Conservation (phyloP, 352 stramenopile species). For the Halophytophthora polymorphica region DNA sequence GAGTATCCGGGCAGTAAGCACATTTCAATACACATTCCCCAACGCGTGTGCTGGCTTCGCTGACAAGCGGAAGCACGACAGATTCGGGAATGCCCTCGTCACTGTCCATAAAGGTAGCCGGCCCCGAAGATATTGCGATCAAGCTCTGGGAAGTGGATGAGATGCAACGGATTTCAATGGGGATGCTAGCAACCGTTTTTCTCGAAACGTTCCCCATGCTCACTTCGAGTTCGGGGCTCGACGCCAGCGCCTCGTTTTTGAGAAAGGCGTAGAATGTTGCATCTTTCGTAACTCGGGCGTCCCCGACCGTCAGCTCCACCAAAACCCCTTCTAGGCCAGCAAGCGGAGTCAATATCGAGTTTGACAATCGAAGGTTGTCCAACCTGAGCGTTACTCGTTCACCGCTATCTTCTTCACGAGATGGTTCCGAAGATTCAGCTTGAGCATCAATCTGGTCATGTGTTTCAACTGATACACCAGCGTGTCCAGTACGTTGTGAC, state of each 20-base stretch:
- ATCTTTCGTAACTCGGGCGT: constrained; percentile 11
- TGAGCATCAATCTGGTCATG: background rate
- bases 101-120: constrained; percentile 6
- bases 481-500: background rate
- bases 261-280: constrained; percentile 39
- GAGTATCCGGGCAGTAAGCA: constrained; percentile 1
- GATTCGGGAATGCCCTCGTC: constrained; percentile 8
- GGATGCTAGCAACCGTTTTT: constrained; percentile 1
- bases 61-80: constrained; percentile 14
- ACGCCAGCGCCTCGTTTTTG: constrained; percentile 36
- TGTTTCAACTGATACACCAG: background rate
- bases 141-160: constrained; percentile 13
- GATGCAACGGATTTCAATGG: constrained; percentile 23
- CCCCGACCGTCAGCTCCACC: constrained; percentile 30
- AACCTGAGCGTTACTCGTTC: constrained; percentile 23
- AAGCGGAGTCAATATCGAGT: constrained; percentile 20
- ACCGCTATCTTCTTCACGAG: background rate
- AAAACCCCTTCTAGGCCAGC: constrained; percentile 33
- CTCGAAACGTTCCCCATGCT: background rate
- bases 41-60: constrained; percentile 11
- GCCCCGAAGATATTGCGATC: constrained; percentile 13
- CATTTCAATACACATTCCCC: constrained; percentile 18
- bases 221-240: constrained; percentile 9
- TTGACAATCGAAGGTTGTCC: constrained; percentile 30
- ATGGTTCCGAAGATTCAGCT: background rate